Evolutionary conservation across 345 rosid species (phyloP), one percentile per base, ranked within the genome.

Genomic region (Dipteronia dyeriana): DNA sequence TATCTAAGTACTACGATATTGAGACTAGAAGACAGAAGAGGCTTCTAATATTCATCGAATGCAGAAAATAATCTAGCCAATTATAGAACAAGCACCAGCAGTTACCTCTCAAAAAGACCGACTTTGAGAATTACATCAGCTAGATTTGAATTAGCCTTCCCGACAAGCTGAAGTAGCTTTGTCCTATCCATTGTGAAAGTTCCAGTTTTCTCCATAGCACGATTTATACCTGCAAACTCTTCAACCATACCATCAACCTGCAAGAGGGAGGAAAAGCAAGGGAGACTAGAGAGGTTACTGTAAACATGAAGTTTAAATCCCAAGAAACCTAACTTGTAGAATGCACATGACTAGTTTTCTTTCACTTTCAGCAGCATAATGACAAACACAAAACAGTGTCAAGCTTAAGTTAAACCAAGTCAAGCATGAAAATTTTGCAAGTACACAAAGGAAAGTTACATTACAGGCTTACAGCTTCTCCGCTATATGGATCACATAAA

Each of bases 91-190:
- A 73, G 19, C 4, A 68, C 66, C 16, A 45, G 57, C 29, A 31
- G 39, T 78, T 87, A 93, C 98, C 98, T 91, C 56, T 95, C 98
- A 79, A 95, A 93, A 75, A 95, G 90, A 76, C 98, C 98, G 73
- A 95, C 97, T 95, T 91, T 95, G 74, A 93, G 95, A 86, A 95
- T 95, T 10, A 95, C 97, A 79, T 90, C 97, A 2, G 97, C 97
- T 72, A 95, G 82, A 90, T 90, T 93, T 67, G 98, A 95, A 86
- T 95, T 95, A 68, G 97, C 98, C 87, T 95, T 93, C 82, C 98
- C 98, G 60, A 93, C 97, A 65, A 95, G 95, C 73, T 90, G 91
- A 76, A 95, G 82, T 81, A 95, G 98, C 80, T 90, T 93, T 83
- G 75, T 91, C 87, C 95, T 87, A 80, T 90, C 93, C 98, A 95